These are phyloP conservation scores for Carex arenaria DNA, from an alignment of 202 grass and related monocot genomes.

Conservation along the genomic window DNA sequence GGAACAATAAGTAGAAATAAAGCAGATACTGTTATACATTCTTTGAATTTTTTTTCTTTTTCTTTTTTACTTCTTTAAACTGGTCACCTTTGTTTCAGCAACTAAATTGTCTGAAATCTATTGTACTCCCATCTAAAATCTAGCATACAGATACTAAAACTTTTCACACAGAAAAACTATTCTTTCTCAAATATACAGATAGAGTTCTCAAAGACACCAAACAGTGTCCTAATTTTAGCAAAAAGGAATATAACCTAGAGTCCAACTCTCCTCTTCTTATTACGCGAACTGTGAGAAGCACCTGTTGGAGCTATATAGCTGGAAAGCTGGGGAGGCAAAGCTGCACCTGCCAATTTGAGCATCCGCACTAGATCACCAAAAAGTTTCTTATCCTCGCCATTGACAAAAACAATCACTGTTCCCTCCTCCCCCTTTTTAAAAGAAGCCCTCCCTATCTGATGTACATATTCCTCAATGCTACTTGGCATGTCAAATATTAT, in stretches of 20 bases:
- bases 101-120: neutral
- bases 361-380: slow-evolving; percentile 65
- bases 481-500: slow-evolving; percentile 95
- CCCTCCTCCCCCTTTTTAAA: slow-evolving; percentile 78
- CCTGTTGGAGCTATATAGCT: slow-evolving; percentile 43
- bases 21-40: neutral
- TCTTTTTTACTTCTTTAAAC: neutral
- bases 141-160: neutral
- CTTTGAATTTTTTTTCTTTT: neutral
- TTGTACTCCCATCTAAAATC: neutral
- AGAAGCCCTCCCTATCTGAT: slow-evolving; percentile 91
- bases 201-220: neutral
- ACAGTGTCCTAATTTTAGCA: neutral
- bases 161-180: neutral
- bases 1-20: neutral
- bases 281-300: slow-evolving; percentile 22
- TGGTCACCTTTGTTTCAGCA: neutral
- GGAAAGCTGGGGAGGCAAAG: slow-evolving; percentile 56
- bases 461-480: slow-evolving; percentile 87
- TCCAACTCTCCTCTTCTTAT: slow-evolving; percentile 62
- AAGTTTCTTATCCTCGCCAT: slow-evolving; percentile 74
- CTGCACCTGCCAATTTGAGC: slow-evolving; percentile 59
- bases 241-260: slow-evolving; percentile 32
- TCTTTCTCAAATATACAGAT: neutral
- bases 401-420: slow-evolving; percentile 64